Conservation (phyloP, 75 land plant species). For the Sequoia sempervirens region DNA sequence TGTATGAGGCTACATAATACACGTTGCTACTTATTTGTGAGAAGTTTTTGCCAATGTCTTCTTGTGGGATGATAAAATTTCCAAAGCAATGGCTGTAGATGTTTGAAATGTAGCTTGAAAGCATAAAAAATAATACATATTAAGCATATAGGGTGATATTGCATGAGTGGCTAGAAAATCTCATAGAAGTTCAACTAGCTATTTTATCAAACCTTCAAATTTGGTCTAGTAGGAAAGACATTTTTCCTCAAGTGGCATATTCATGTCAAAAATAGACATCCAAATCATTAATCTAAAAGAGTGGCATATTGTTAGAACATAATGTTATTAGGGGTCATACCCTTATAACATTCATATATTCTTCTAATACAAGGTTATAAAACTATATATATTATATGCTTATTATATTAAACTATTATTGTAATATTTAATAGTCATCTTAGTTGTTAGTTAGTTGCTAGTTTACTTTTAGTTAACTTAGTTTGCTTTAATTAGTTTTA, state of each 20-base stretch:
- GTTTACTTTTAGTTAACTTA: too few species aligned
- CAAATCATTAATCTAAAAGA: neutral
- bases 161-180: neutral
- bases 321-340: too few species aligned
- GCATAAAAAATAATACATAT: neutral
- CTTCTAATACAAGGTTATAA: too few species aligned
- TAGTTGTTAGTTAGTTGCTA: too few species aligned
- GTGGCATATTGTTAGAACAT: neutral
- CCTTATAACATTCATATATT: too few species aligned
- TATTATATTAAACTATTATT: too few species aligned
- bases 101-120: neutral
- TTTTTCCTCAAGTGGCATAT: neutral
- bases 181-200: neutral
- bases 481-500: too few species aligned
- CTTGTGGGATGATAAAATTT: neutral
- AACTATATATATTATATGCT: too few species aligned
- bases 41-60: neutral
- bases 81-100: neutral
- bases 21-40: neutral
- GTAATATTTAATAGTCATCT: too few species aligned
- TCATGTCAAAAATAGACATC: neutral
- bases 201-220: neutral
- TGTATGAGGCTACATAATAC: neutral
- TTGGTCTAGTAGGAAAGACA: neutral
- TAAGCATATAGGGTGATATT: neutral